A percentile compares a stretch with the other conserved stretches of the same genome.
These are phyloP conservation scores for Furcasterigmium sp. DNA, from an alignment of 2,329 filamentous ascomycete species.

Conservation along the genomic window DNA sequence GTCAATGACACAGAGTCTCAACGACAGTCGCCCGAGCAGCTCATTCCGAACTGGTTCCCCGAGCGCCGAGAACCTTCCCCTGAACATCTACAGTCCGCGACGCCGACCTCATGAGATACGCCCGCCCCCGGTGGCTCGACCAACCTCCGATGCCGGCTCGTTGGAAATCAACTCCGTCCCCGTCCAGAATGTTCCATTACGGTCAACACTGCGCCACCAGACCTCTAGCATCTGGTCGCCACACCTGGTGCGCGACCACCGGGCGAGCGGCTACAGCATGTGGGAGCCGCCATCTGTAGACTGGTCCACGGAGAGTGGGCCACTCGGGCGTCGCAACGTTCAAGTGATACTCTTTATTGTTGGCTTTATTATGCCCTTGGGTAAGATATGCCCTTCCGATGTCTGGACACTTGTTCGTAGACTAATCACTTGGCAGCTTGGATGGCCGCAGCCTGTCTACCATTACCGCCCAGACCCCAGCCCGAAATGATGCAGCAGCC, in stretches of 20 bases:
- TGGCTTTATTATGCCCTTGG: conserved; percentile 73
- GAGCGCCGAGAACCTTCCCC: conserved; percentile 41
- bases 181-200: conserved; percentile 17
- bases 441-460: conserved; percentile 73
- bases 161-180: conserved; percentile 36
- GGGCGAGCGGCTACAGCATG: conserved; percentile 52
- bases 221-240: conserved; percentile 67
- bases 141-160: conserved; percentile 26
- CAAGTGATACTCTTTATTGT: conserved; percentile 71
- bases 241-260: conserved; percentile 61
- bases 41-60: conserved; percentile 43
- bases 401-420: conserved; percentile 13
- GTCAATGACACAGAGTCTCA: conserved; percentile 39
- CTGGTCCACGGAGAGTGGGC: conserved; percentile 54
- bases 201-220: conserved; percentile 35
- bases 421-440: conserved; percentile 48
- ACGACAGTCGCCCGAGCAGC: conserved; percentile 40
- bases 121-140: conserved; percentile 17
- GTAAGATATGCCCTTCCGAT: conserved; percentile 34
- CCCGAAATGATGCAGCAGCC: conserved; percentile 43
- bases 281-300: conserved; percentile 72
- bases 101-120: conserved; percentile 33
- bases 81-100: conserved; percentile 39
- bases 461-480: conserved; percentile 57
- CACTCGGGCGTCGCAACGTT: conserved; percentile 63